phyloP scores from a whole-genome alignment of 1,284 basidiomycete species.

The Cryptococcus sp. region DNA sequence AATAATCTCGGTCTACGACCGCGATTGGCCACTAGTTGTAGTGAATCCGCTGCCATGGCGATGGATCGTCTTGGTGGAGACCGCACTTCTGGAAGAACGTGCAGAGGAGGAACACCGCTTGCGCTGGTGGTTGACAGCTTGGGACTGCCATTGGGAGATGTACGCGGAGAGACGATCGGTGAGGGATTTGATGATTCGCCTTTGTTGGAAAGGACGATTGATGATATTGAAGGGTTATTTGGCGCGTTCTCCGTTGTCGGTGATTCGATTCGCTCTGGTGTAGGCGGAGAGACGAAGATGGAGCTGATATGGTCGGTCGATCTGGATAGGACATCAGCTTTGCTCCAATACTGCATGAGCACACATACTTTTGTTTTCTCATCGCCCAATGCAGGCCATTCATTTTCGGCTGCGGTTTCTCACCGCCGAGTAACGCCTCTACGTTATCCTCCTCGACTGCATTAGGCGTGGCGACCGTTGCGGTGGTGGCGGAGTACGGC shows the following conservation, averaged over 20 bases:
- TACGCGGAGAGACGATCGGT: neutral
- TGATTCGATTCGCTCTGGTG: slow-evolving; percentile 32
- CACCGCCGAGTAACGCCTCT: slow-evolving; percentile 27
- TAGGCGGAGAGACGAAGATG: slow-evolving; percentile 43
- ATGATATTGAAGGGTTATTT: neutral
- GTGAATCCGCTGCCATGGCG: slow-evolving; percentile 33
- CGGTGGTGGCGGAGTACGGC: slow-evolving; percentile 26
- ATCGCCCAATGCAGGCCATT: slow-evolving; percentile 19
- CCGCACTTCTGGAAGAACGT: slow-evolving; percentile 50
- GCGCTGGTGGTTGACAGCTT: slow-evolving; percentile 1
- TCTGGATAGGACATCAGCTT: slow-evolving; percentile 8
- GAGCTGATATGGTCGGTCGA: slow-evolving; percentile 24
- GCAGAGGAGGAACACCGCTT: slow-evolving; percentile 25
- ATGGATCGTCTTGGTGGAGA: slow-evolving; percentile 42
- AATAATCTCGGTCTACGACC: slow-evolving; percentile 49
- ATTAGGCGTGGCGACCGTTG: slow-evolving; percentile 13
- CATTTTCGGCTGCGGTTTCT: slow-evolving; percentile 8
- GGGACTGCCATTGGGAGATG: slow-evolving; percentile 17
- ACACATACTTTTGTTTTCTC: slow-evolving; percentile 18
- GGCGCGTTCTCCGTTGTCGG: slow-evolving; percentile 16
- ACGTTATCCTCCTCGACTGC: slow-evolving; percentile 30
- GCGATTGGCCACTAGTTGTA: slow-evolving; percentile 25
- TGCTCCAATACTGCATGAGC: neutral
- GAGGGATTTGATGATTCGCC: neutral
- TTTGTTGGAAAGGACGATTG: slow-evolving; percentile 1